A percentile compares a stretch with the other conserved stretches of the same genome.
Evolutionary conservation across 768 basidiomycete species (phyloP).

Genomic region (Lactarius trivialis): DNA sequence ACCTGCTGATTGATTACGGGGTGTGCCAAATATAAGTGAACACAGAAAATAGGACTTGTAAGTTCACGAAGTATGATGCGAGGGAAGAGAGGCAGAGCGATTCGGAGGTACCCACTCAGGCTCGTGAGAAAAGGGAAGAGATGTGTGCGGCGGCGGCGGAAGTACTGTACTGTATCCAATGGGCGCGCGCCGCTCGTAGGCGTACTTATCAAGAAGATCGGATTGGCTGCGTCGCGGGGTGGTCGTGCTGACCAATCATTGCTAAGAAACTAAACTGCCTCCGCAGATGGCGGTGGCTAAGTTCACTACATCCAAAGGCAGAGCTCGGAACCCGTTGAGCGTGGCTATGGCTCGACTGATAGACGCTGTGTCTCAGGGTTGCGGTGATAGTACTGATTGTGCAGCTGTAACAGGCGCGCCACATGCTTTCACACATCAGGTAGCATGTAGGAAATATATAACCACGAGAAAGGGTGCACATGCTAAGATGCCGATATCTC

Average conservation of each 20-base stretch:
- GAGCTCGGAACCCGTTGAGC: background rate
- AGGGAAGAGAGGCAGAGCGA: background rate
- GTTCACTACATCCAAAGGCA: background rate
- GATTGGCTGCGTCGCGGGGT: too few relatives aligned
- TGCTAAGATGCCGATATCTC: background rate
- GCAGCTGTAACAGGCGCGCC: background rate
- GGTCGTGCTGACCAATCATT: background rate
- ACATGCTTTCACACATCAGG: background rate
- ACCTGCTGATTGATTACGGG: background rate
- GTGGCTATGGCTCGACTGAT: background rate
- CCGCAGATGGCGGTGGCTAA: background rate
- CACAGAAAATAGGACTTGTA: too few relatives aligned
- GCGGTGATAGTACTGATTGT: background rate
- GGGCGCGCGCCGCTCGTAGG: too few relatives aligned
- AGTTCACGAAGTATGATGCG: too few relatives aligned
- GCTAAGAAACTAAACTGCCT: background rate
- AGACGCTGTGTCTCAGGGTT: background rate
- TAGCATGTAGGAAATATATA: background rate
- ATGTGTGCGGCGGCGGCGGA: too few relatives aligned
- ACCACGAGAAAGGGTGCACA: background rate
- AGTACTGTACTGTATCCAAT: too few relatives aligned
- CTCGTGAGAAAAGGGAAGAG: too few relatives aligned
- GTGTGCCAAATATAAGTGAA: too few relatives aligned
- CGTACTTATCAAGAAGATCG: too few relatives aligned
- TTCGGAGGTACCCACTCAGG: too few relatives aligned